These are phyloP conservation scores for Aureobasidium sp. DNA, from an alignment of 2,329 filamentous ascomycete genomes.

Conservation along the genomic window DNA sequence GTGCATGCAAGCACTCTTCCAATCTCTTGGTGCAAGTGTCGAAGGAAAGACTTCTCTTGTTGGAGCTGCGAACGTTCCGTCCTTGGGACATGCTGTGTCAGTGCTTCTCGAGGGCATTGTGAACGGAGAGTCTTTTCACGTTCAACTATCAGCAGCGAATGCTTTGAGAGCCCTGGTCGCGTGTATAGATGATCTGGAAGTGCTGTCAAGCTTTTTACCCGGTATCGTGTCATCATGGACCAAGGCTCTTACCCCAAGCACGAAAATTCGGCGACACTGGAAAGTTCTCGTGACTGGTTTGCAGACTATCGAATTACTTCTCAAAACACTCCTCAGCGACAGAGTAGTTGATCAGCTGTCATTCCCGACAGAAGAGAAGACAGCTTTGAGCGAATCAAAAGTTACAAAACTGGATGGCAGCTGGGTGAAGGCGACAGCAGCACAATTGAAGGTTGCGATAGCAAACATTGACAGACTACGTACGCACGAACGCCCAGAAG, in stretches of 20 bases:
- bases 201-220: constrained; percentile 77
- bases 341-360: background rate
- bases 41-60: constrained; percentile 44
- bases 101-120: constrained; percentile 67
- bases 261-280: constrained; percentile 49
- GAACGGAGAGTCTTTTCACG: constrained; percentile 53
- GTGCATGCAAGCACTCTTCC: constrained; percentile 59
- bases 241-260: constrained; percentile 62
- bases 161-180: constrained; percentile 55
- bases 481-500: constrained; percentile 58
- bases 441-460: constrained; percentile 76
- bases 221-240: constrained; percentile 76
- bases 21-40: constrained; percentile 42
- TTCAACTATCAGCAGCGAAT: constrained; percentile 61
- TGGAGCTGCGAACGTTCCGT: constrained; percentile 56
- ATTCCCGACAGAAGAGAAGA: constrained; percentile 28
- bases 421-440: constrained; percentile 74
- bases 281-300: constrained; percentile 46
- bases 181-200: constrained; percentile 61
- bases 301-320: constrained; percentile 17
- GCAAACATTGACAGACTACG: constrained; percentile 68
- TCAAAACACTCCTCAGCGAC: constrained; percentile 13
- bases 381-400: background rate
- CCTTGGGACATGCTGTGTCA: constrained; percentile 74
- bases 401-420: constrained; percentile 11